Percentiles rank a stretch among this genome's conserved stretches.
These are phyloP conservation scores for Phlyctochytrium bullatum DNA, from an alignment of 192 early-diverging fungal genomes.

Conservation along the genomic window DNA sequence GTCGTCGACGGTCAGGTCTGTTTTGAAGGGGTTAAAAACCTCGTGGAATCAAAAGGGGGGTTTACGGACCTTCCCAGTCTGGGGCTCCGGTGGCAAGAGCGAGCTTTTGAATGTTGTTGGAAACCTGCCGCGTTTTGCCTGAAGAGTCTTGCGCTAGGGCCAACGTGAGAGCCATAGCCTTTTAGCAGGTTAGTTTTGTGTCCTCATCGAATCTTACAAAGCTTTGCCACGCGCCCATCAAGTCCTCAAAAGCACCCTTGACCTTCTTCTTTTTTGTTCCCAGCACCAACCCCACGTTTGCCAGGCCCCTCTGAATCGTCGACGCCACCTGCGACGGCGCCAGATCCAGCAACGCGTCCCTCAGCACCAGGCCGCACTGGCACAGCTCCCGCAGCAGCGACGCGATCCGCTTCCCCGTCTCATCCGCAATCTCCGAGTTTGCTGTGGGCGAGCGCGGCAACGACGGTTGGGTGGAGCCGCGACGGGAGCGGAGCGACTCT, in stretches of 20 bases:
- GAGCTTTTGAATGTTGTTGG: conserved; percentile 43
- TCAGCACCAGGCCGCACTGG: too few species aligned
- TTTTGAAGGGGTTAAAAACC: neutral
- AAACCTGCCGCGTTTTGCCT: conserved; percentile 18
- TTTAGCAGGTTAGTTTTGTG: neutral
- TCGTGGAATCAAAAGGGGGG: neutral
- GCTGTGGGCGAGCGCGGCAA: too few species aligned
- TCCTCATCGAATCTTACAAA: neutral
- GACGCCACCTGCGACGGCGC: neutral
- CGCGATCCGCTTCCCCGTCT: too few species aligned
- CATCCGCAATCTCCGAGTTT: too few species aligned
- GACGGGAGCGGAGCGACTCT: too few species aligned
- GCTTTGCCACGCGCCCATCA: neutral
- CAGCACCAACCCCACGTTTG: neutral
- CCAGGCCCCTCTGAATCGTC: neutral
- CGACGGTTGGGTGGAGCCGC: too few species aligned
- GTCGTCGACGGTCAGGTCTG: conserved; percentile 49
- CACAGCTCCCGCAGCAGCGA: too few species aligned
- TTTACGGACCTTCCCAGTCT: conserved; percentile 42
- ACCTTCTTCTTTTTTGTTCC: neutral
- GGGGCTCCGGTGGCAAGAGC: conserved; percentile 52
- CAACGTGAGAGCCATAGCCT: conserved; percentile 44
- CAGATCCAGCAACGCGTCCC: neutral
- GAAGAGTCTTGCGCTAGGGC: conserved; percentile 32
- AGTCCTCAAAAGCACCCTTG: neutral